phyloP scores from a whole-genome alignment of 495 filamentous ascomycete species.

The Aspergillus leporis region DNA sequence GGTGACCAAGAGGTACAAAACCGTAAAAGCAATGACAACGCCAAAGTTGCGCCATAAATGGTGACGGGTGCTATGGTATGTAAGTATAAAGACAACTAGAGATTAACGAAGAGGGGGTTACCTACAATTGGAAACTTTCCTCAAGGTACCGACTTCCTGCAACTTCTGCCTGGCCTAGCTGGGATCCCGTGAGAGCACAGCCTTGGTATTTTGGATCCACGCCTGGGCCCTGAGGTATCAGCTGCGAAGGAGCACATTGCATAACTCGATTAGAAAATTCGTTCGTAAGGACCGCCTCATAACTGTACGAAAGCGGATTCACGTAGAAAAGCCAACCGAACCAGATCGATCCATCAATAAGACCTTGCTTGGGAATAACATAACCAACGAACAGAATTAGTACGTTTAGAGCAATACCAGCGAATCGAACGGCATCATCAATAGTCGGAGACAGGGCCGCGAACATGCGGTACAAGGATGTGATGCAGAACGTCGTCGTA shows the following conservation, averaged over 20 bases:
- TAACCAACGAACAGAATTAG: constrained; percentile 78
- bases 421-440: constrained; percentile 71
- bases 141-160: constrained; percentile 61
- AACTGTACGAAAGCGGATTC: constrained; percentile 74
- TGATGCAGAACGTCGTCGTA: constrained; percentile 65
- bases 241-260: constrained; percentile 57
- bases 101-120: not conserved
- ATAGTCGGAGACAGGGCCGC: constrained; percentile 70
- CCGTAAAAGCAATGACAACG: constrained; percentile 67
- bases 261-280: constrained; percentile 64
- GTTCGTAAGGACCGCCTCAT: constrained; percentile 68
- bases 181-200: constrained; percentile 61
- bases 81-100: not conserved
- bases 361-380: constrained; percentile 66
- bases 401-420: constrained; percentile 67
- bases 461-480: constrained; percentile 75
- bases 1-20: constrained; percentile 69
- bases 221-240: constrained; percentile 58
- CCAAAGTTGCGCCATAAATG: constrained; percentile 84
- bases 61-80: constrained; percentile 35
- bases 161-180: constrained; percentile 45
- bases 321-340: constrained; percentile 77
- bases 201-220: constrained; percentile 55
- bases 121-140: constrained; percentile 52
- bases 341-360: constrained; percentile 69